These are phyloP conservation scores for Vigna reflexopilosa DNA, from an alignment of 306 rosid genomes.

Conservation along the genomic window DNA sequence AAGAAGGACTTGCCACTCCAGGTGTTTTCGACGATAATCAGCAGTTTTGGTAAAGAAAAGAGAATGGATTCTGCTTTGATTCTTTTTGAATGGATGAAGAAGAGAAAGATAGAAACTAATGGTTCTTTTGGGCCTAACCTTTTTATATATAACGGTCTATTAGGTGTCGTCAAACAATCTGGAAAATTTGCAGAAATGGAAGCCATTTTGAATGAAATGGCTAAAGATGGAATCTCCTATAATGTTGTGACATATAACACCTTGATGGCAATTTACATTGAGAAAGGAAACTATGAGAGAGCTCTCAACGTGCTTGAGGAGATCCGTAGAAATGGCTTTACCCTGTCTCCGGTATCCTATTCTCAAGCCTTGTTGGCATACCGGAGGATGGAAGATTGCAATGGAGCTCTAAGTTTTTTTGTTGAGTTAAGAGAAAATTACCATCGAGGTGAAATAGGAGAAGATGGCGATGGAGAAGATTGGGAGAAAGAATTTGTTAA, in stretches of 20 bases:
- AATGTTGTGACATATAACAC: conserved; percentile 85
- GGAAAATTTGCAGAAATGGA: conserved; percentile 63
- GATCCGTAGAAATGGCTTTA: conserved; percentile 66
- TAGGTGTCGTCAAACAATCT: conserved; percentile 87
- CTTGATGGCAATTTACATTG: conserved; percentile 76
- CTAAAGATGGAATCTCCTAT: conserved; percentile 62
- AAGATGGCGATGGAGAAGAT: conserved; percentile 62
- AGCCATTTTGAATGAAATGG: conserved; percentile 70
- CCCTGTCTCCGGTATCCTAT: conserved; percentile 76
- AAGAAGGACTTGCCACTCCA: conserved; percentile 78
- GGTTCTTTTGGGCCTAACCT: conserved; percentile 71
- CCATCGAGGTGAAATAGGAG: conserved; percentile 65
- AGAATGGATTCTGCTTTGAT: conserved; percentile 70
- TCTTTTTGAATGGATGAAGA: conserved; percentile 85
- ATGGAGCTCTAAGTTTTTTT: conserved; percentile 80
- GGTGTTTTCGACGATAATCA: conserved; percentile 79
- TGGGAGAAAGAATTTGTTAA: conserved; percentile 73
- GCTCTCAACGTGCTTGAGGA: conserved; percentile 75
- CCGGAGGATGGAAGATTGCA: conserved; percentile 80
- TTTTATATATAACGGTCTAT: conserved; percentile 76
- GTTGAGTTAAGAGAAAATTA: conserved; percentile 70
- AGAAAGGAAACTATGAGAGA: conserved; percentile 63
- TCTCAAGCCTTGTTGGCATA: conserved; percentile 80
- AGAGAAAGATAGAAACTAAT: conserved; percentile 63
- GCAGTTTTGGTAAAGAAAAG: conserved; percentile 84